Evolutionary conservation across 495 filamentous ascomycete genomes (phyloP).

Genomic region (Penicillium paradoxum): DNA sequence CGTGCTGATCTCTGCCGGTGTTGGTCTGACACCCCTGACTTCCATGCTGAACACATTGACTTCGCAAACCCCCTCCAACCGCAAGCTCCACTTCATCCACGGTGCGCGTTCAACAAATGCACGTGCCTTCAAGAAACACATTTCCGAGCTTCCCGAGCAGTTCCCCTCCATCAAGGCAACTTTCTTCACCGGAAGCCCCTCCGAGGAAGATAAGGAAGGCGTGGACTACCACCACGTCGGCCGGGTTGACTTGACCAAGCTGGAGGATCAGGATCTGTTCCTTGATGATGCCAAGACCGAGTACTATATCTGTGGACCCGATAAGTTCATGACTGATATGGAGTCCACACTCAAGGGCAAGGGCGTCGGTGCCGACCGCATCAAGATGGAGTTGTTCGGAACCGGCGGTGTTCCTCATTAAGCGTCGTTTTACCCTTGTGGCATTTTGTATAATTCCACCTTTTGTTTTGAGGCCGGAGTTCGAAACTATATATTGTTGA

Average conservation of each 20-base stretch:
- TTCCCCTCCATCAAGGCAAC: slow-evolving; percentile 36
- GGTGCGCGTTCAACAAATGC: slow-evolving; percentile 44
- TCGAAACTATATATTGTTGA: no score
- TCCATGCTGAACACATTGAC: slow-evolving; percentile 60
- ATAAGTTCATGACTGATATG: slow-evolving; percentile 58
- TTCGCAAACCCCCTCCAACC: slow-evolving; percentile 26
- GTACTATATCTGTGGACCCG: slow-evolving; percentile 69
- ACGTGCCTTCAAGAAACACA: slow-evolving; percentile 44
- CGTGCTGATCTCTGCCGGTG: slow-evolving; percentile 66
- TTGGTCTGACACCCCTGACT: slow-evolving; percentile 63
- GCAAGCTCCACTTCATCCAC: slow-evolving; percentile 59
- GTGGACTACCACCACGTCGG: slow-evolving; percentile 52
- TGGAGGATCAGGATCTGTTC: slow-evolving; percentile 51
- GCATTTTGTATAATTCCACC: not conserved
- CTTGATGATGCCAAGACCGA: slow-evolving; percentile 48
- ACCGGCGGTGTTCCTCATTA: slow-evolving; percentile 46
- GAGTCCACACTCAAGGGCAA: slow-evolving; percentile 39
- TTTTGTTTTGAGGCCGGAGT: not conserved
- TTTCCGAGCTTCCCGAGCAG: slow-evolving; percentile 39
- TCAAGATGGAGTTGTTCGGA: slow-evolving; percentile 64
- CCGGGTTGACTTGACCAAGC: slow-evolving; percentile 50
- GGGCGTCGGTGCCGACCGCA: slow-evolving; percentile 50
- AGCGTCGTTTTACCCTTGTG: not conserved
- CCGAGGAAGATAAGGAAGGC: slow-evolving; percentile 45
- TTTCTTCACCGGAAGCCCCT: slow-evolving; percentile 36